Evolutionary conservation across 2,329 filamentous ascomycete genomes (phyloP).

Genomic region (Ceratocystis papillata): DNA sequence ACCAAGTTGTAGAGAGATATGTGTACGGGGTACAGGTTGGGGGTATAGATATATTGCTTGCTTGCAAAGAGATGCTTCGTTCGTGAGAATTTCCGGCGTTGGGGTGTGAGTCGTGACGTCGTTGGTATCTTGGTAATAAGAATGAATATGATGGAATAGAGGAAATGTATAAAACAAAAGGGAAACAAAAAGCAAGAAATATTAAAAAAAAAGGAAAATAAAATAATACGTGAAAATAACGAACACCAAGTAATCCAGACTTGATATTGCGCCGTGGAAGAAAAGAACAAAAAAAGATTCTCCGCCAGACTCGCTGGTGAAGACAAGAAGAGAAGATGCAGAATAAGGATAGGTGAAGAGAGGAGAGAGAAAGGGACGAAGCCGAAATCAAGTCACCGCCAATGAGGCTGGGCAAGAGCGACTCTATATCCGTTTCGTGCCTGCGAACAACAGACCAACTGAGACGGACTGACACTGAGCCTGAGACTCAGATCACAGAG

Average conservation of each 20-base stretch:
- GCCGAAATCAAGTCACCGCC: slow-evolving; percentile 29
- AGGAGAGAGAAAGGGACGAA: slow-evolving; percentile 30
- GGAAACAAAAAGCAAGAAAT: not conserved
- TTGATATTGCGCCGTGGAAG: slow-evolving; percentile 21
- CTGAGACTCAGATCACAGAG: not conserved
- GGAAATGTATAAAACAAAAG: slow-evolving; percentile 22
- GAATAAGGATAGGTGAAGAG: slow-evolving; percentile 27
- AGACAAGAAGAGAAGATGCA: slow-evolving; percentile 28
- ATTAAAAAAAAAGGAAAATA: slow-evolving; percentile 6
- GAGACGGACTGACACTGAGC: not conserved
- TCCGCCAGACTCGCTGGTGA: slow-evolving; percentile 40
- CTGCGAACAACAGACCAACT: not conserved
- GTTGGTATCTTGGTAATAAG: slow-evolving; percentile 21
- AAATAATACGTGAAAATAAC: slow-evolving; percentile 17
- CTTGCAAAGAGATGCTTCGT: not conserved
- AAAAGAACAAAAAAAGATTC: slow-evolving; percentile 26
- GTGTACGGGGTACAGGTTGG: not conserved
- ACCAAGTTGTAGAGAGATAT: slow-evolving; percentile 26
- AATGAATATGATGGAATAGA: slow-evolving; percentile 15
- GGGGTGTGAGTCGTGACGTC: slow-evolving; percentile 10
- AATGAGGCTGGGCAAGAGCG: slow-evolving; percentile 29
- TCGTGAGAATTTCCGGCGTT: not conserved
- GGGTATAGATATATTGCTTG: slow-evolving; percentile 11
- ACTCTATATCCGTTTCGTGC: slow-evolving; percentile 14
- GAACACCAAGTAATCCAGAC: slow-evolving; percentile 25